Evolutionary conservation across 768 basidiomycete species (phyloP).

Genomic region (Leccinum pellstonianum): DNA sequence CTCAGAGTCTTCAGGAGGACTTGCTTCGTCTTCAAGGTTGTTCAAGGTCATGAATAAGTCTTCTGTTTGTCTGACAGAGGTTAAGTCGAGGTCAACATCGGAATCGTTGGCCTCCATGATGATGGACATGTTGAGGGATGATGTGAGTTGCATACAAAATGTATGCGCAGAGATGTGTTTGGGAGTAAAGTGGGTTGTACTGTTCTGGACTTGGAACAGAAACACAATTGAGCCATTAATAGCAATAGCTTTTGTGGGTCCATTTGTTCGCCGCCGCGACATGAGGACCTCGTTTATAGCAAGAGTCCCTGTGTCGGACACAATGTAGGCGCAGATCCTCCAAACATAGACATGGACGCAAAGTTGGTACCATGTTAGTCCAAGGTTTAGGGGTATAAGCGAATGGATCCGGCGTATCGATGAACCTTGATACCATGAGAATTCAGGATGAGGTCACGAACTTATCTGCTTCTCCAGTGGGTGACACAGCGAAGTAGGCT

Average conservation of each 20-base stretch:
- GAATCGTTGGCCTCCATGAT: constrained; percentile 14
- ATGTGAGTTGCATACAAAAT: not conserved
- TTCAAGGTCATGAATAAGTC: constrained; percentile 12
- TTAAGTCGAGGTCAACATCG: constrained; percentile 8
- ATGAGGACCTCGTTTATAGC: constrained; percentile 3
- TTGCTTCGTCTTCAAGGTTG: constrained; percentile 3
- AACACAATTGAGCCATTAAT: not conserved
- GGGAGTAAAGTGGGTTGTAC: not conserved
- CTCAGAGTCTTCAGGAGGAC: not conserved
- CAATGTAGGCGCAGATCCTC: constrained; percentile 7
- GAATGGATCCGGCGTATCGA: constrained; percentile 2
- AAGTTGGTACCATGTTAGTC: constrained; percentile 15
- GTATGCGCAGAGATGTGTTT: not conserved
- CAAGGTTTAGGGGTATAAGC: not conserved
- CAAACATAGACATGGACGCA: constrained; percentile 25
- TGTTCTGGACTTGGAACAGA: not conserved
- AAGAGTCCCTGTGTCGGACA: not conserved
- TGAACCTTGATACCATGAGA: constrained; percentile 23
- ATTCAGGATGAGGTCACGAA: not conserved
- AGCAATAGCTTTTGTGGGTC: no score
- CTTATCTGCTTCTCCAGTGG: not conserved
- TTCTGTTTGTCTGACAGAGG: constrained; percentile 5
- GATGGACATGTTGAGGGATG: constrained; percentile 13
- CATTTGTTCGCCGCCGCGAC: no score
- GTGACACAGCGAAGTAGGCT: not conserved